Evolutionary conservation across 2,329 filamentous ascomycete species (phyloP), one percentile per base, ranked within the genome.

Genomic region (Thermomyces lanuginosus): DNA sequence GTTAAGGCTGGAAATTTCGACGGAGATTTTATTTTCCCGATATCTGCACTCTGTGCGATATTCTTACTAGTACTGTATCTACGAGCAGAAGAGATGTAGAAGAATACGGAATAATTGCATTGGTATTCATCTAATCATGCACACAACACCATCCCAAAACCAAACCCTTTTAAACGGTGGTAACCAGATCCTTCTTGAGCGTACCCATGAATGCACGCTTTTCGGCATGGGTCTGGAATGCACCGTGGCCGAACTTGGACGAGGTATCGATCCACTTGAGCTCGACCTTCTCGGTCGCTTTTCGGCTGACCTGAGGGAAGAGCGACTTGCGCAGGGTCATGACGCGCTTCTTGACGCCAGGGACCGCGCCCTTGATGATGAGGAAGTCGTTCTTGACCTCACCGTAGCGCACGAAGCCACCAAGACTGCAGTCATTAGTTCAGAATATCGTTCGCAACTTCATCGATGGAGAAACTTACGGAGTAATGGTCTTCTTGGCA

Each of bases 201-300:
- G 83, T 91, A 68, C 89, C 89, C 65, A 92, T 62, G 72, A 82
- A 89, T 60, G 82, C 75, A 68, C 79, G 81, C 83, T 98, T 98
- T 79, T 98, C 89, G 56, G 80, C 78, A 44, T 77, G 69, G 41
- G 89, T 98, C 72, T 98, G 89, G 82, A 92, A 98, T 54, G 83
- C 86, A 75, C 89, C 89, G 70, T 98, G 89, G 64, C 89, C 89
- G 64, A 98, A 98, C 73, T 98, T 92, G 68, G 84, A 93, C 38
- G 84, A 93, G 51, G 89, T 98, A 56, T 98, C 89, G 78, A 98
- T 98, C 89, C 89, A 98, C 69, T 98, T 98, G 69, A 98, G 80
- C 56, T 86, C 81, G 61, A 95, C 80, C 81, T 98, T 95, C 78
- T 98, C 89, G 55, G 92, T 72, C 31, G 89, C 81, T 61, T 77